phyloP scores from a whole-genome alignment of 768 basidiomycete species.

The Steccherinum ochraceum region DNA sequence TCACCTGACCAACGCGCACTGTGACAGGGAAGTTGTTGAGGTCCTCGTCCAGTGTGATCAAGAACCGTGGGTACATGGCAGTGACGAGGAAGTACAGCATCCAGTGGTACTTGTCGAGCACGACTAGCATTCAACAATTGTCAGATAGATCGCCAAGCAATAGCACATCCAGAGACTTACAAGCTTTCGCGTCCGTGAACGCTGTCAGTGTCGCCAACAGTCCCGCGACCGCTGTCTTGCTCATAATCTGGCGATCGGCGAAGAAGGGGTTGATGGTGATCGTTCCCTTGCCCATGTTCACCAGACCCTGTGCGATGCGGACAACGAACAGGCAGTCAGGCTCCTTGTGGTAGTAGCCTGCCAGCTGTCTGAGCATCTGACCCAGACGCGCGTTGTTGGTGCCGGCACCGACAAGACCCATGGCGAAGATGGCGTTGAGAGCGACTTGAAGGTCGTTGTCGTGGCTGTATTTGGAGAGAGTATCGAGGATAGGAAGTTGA shows the following conservation, averaged over 20 bases:
- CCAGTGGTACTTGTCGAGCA: conserved; percentile 96
- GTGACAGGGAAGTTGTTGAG: conserved; percentile 82
- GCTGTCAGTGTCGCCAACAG: conserved; percentile 82
- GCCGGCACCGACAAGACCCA: conserved; percentile 97
- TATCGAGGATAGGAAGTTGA: conserved; percentile 89
- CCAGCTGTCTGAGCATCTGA: conserved; percentile 95
- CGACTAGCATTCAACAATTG: too few relatives aligned
- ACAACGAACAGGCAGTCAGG: conserved; percentile 96
- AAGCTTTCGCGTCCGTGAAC: conserved; percentile 90
- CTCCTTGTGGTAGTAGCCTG: conserved; percentile 98
- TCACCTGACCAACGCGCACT: conserved; percentile 88
- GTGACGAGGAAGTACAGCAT: conserved; percentile 96
- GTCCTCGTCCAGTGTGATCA: conserved; percentile 94
- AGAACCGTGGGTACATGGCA: conserved; percentile 97
- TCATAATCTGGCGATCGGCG: conserved; percentile 87
- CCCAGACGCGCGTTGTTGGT: conserved; percentile 98
- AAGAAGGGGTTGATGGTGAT: conserved; percentile 97
- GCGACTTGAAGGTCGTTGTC: conserved; percentile 97
- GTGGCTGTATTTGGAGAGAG: conserved; percentile 97
- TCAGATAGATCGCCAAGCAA: too few relatives aligned
- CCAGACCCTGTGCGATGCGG: conserved; percentile 89
- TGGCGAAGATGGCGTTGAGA: conserved; percentile 94
- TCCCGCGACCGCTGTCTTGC: conserved; percentile 82
- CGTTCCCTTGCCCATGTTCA: conserved; percentile 99
- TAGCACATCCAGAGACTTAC: too few relatives aligned